phyloP scores from a whole-genome alignment of 225 moss, liverwort and hornwort genomes.

The Rhytidiadelphus loreus region DNA sequence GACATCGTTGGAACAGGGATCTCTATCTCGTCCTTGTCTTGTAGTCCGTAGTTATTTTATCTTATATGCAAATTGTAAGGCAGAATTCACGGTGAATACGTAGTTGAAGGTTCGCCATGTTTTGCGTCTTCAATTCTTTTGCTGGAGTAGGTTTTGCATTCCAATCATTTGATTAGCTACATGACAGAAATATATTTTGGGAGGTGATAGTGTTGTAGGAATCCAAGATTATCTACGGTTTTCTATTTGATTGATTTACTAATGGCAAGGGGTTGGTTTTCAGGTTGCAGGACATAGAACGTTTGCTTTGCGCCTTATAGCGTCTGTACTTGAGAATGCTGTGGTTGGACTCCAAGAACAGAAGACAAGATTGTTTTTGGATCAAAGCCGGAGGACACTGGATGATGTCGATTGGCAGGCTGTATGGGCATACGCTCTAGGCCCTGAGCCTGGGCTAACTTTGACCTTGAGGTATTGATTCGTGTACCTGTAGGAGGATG shows the following conservation, averaged over 20 bases:
- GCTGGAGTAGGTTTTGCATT: neutral
- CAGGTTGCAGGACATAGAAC: conserved; percentile 92
- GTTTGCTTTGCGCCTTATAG: conserved; percentile 70
- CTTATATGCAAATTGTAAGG: too few relatives aligned
- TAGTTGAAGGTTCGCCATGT: too few relatives aligned
- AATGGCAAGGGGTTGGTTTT: neutral
- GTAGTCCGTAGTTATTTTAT: too few relatives aligned
- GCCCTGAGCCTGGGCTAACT: conserved; percentile 81
- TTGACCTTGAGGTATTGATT: conserved; percentile 63
- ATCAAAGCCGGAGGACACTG: neutral
- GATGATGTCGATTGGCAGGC: conserved; percentile 90
- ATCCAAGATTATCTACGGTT: neutral
- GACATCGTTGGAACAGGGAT: too few relatives aligned
- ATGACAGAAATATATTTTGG: neutral
- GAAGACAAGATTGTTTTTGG: conserved; percentile 1
- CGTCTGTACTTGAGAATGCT: conserved; percentile 75
- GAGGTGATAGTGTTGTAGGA: neutral
- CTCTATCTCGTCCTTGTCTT: too few relatives aligned
- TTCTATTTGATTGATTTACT: neutral
- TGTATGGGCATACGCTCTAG: conserved; percentile 88
- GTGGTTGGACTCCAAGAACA: conserved; percentile 50
- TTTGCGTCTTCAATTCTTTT: too few relatives aligned
- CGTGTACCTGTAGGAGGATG: neutral
- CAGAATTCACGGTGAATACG: too few relatives aligned
- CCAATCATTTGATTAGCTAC: neutral